These are phyloP conservation scores for Chaetomium cochliodes DNA, from an alignment of 495 filamentous ascomycete genomes.

Conservation along the genomic window DNA sequence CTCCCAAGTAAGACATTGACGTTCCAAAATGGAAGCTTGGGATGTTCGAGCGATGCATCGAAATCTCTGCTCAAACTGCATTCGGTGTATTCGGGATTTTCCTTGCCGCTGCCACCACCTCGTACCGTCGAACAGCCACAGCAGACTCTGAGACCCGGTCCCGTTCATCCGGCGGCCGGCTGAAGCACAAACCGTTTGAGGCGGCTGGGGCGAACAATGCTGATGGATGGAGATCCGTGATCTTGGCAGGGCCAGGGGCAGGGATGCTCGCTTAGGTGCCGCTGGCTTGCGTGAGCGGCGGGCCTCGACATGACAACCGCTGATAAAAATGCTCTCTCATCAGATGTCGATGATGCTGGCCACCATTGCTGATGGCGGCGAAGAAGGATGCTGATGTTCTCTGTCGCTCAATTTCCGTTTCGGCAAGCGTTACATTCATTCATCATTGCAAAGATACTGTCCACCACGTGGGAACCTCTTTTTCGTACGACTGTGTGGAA, in stretches of 20 bases:
- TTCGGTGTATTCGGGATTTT: not conserved
- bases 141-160: conserved; percentile 29
- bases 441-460: not conserved
- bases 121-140: conserved; percentile 8
- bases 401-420: conserved; percentile 6
- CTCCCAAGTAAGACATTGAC: not conserved
- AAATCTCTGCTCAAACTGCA: not conserved
- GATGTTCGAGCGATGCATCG: not conserved
- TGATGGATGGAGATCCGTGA: conserved; percentile 1
- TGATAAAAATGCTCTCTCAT: not conserved
- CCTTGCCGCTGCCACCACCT: not conserved
- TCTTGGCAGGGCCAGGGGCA: not conserved
- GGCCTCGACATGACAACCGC: not conserved
- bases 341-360: not conserved
- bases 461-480: too few species aligned
- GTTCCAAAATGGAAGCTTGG: not conserved
- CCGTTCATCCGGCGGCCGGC: conserved; percentile 27
- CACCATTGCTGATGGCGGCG: not conserved
- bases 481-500: too few species aligned
- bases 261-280: conserved; percentile 7
- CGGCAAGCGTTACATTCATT: not conserved
- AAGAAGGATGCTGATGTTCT: too few species aligned
- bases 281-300: conserved; percentile 1
- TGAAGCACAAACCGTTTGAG: conserved; percentile 40
- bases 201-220: conserved; percentile 19